Percentiles rank a stretch among this genome's conserved stretches.
Conservation (phyloP, 2,329 filamentous ascomycete genomes). For the Colletotrichum melonis region DNA sequence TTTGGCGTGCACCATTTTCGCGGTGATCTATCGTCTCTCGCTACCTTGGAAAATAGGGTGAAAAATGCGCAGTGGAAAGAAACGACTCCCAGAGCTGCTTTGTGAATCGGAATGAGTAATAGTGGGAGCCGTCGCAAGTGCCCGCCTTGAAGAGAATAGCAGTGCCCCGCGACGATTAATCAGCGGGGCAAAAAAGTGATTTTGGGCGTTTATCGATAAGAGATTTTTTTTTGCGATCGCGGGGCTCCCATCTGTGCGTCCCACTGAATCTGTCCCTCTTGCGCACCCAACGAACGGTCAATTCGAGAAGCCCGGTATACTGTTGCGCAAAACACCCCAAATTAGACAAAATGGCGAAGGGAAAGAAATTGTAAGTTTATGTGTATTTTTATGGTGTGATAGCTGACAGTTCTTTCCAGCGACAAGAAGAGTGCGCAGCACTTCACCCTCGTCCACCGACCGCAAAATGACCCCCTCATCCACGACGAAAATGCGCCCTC, state of each 20-base stretch:
- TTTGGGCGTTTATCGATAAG: constrained; percentile 34
- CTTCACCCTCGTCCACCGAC: constrained; percentile 94
- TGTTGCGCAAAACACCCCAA: not conserved
- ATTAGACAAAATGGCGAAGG: constrained; percentile 71
- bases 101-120: constrained; percentile 34
- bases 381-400: accelerated
- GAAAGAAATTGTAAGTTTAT: constrained; percentile 72
- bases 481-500: constrained; percentile 90
- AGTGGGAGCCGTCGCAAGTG: constrained; percentile 32
- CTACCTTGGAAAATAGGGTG: not conserved
- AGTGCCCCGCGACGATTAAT: constrained; percentile 39
- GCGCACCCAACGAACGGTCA: not conserved
- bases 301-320: not conserved
- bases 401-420: constrained; percentile 48
- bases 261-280: constrained; percentile 4
- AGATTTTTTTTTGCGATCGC: constrained; percentile 33
- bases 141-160: constrained; percentile 35
- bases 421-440: constrained; percentile 93
- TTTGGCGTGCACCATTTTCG: constrained; percentile 77
- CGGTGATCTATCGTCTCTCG: constrained; percentile 1
- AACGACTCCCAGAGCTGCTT: constrained; percentile 21
- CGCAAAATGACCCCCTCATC: constrained; percentile 97
- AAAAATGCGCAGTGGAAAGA: constrained; percentile 8
- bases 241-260: constrained; percentile 12
- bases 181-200: constrained; percentile 40